Percentiles rank a stretch among this genome's conserved stretches.
These are phyloP conservation scores for Wickerhamiella galacta DNA, from an alignment of 805 yeast species.

Conservation along the genomic window DNA sequence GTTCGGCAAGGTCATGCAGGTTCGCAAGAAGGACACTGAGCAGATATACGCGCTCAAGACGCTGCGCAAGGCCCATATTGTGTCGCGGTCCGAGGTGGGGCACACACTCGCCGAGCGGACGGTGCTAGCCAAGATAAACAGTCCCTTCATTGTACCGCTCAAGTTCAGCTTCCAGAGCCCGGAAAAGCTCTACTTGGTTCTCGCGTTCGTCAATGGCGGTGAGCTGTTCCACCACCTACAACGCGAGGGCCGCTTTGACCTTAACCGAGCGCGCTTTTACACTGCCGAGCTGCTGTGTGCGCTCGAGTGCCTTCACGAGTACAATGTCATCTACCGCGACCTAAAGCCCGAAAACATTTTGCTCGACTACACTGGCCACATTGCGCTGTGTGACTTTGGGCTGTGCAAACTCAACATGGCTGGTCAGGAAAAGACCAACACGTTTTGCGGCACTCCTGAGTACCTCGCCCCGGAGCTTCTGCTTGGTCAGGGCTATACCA, in stretches of 20 bases:
- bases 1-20: conserved; percentile 98
- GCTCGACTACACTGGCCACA: conserved; percentile 92
- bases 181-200: conserved; percentile 79
- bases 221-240: conserved; percentile 90
- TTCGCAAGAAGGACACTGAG: conserved; percentile 83
- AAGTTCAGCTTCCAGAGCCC: conserved; percentile 94
- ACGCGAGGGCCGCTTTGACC: conserved; percentile 71
- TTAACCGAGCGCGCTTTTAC: conserved; percentile 81
- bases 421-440: conserved; percentile 65
- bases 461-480: conserved; percentile 90
- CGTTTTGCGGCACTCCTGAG: conserved; percentile 97
- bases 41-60: conserved; percentile 92
- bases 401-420: conserved; percentile 91
- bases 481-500: conserved; percentile 83
- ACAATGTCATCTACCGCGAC: conserved; percentile 89
- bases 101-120: conserved; percentile 95
- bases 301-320: conserved; percentile 74
- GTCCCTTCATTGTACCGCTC: conserved; percentile 91
- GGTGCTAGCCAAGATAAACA: conserved; percentile 78
- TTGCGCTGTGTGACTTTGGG: conserved; percentile 94
- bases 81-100: conserved; percentile 83
- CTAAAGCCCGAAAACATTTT: conserved; percentile 91
- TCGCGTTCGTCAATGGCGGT: conserved; percentile 93
- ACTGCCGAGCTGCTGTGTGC: conserved; percentile 90
- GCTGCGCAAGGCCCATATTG: conserved; percentile 83